A percentile compares a stretch with the other conserved stretches of the same genome.
phyloP scores from a whole-genome alignment of 1,139 yeast genomes.

The Blastobotrys raffinosifermentans region DNA sequence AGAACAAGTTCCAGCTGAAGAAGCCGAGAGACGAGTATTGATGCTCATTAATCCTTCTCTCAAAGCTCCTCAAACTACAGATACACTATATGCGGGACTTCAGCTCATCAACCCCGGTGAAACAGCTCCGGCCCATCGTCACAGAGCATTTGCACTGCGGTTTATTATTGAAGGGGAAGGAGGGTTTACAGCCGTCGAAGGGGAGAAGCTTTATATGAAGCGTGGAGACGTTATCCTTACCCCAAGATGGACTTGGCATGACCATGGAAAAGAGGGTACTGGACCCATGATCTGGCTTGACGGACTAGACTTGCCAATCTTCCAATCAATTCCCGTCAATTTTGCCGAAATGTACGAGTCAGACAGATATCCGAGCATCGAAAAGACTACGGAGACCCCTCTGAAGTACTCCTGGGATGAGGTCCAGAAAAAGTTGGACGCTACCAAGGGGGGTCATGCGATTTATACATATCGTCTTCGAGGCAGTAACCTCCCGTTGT shows the following conservation, averaged over 20 bases:
- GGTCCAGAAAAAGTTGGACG: slow-evolving; percentile 19
- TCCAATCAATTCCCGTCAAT: slow-evolving; percentile 27
- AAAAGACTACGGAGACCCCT: slow-evolving; percentile 15
- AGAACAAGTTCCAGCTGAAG: slow-evolving; percentile 21
- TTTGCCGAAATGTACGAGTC: slow-evolving; percentile 24
- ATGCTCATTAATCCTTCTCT: slow-evolving; percentile 26
- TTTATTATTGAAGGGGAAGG: slow-evolving; percentile 26
- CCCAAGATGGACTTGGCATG: slow-evolving; percentile 29
- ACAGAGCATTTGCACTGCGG: slow-evolving; percentile 25
- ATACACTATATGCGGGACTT: slow-evolving; percentile 27
- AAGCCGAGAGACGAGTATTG: slow-evolving; percentile 26
- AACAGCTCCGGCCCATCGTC: slow-evolving; percentile 28
- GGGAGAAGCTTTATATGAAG: slow-evolving; percentile 23
- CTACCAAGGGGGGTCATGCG: slow-evolving; percentile 15
- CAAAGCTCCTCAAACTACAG: slow-evolving; percentile 27
- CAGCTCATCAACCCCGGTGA: slow-evolving; percentile 27
- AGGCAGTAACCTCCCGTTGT: slow-evolving; percentile 9
- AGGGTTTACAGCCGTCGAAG: slow-evolving; percentile 27
- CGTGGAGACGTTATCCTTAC: slow-evolving; percentile 27
- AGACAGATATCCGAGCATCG: slow-evolving; percentile 20
- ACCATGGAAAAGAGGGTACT: slow-evolving; percentile 27
- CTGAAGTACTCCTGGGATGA: slow-evolving; percentile 22
- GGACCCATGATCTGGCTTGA: slow-evolving; percentile 30
- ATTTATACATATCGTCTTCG: slow-evolving; percentile 14
- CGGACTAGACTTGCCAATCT: slow-evolving; percentile 27